These are phyloP conservation scores for Trifolium repens DNA, from an alignment of 306 rosid species.

Conservation along the genomic window DNA sequence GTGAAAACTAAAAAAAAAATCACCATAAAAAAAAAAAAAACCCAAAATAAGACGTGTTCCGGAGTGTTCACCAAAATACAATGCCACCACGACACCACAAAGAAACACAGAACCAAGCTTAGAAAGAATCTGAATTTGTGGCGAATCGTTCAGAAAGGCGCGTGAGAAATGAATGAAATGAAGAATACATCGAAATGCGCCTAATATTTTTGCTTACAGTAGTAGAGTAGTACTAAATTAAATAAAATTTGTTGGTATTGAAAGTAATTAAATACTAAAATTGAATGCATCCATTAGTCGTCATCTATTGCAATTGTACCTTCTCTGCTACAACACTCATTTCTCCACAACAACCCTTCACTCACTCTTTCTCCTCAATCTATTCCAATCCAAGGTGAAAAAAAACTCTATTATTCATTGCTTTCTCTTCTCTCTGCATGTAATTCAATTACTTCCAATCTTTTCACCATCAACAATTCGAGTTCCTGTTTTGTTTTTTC, in stretches of 20 bases:
- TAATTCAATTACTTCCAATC: constrained; percentile 33
- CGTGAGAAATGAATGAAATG: constrained; percentile 4
- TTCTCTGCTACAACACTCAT: constrained; percentile 38
- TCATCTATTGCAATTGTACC: constrained; percentile 53
- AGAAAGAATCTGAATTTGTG: constrained; percentile 32
- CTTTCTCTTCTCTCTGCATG: constrained; percentile 35
- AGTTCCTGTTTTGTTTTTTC: constrained; percentile 14
- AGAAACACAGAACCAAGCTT: too few species aligned
- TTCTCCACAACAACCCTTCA: constrained; percentile 25
- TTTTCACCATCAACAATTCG: constrained; percentile 21
- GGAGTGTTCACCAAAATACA: too few species aligned
- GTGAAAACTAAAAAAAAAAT: too few species aligned
- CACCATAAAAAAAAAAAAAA: too few species aligned
- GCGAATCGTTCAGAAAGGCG: constrained; percentile 53
- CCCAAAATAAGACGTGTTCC: too few species aligned
- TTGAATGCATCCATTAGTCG: constrained; percentile 47
- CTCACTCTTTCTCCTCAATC: neutral
- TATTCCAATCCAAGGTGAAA: too few species aligned
- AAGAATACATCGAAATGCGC: constrained; percentile 25
- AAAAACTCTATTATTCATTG: too few species aligned
- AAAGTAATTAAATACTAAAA: constrained; percentile 21
- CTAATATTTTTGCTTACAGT: neutral
- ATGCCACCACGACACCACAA: too few species aligned
- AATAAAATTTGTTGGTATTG: neutral
- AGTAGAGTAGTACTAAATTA: too few species aligned